phyloP scores from a whole-genome alignment of 805 yeast genomes.

The Tetrapisispora phaffii region DNA sequence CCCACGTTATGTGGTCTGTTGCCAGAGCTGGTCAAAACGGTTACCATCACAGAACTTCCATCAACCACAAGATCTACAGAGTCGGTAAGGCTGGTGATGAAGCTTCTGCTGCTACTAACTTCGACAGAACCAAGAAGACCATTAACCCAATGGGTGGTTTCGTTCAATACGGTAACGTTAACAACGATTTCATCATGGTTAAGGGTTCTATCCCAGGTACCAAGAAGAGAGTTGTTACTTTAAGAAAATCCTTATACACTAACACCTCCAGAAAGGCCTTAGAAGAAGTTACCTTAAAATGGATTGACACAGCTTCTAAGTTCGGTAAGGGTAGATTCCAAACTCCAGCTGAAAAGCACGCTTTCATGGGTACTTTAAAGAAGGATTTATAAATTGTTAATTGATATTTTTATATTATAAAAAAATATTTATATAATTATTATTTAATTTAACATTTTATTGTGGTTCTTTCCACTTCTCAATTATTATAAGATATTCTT shows the following conservation, averaged over 20 bases:
- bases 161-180: constrained; percentile 97
- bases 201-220: constrained; percentile 99
- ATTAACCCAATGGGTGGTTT: constrained; percentile 99
- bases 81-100: constrained; percentile 95
- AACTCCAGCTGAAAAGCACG: constrained; percentile 99
- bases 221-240: constrained; percentile 98
- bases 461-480: neutral
- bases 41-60: constrained; percentile 99
- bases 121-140: constrained; percentile 99
- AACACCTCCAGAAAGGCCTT: constrained; percentile 96
- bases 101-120: constrained; percentile 88
- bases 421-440: neutral
- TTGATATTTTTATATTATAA: neutral
- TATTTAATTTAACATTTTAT: constrained; percentile 1
- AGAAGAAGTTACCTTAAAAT: constrained; percentile 93
- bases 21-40: constrained; percentile 99
- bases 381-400: constrained; percentile 61
- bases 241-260: constrained; percentile 96
- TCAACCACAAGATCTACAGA: constrained; percentile 99
- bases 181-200: constrained; percentile 93
- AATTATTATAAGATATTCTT: no score
- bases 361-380: constrained; percentile 99
- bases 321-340: constrained; percentile 99
- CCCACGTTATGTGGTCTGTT: constrained; percentile 99
- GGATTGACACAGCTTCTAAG: constrained; percentile 99